Evolutionary conservation across 805 yeast genomes (phyloP).

Genomic region (Candida sakaeoensis): DNA sequence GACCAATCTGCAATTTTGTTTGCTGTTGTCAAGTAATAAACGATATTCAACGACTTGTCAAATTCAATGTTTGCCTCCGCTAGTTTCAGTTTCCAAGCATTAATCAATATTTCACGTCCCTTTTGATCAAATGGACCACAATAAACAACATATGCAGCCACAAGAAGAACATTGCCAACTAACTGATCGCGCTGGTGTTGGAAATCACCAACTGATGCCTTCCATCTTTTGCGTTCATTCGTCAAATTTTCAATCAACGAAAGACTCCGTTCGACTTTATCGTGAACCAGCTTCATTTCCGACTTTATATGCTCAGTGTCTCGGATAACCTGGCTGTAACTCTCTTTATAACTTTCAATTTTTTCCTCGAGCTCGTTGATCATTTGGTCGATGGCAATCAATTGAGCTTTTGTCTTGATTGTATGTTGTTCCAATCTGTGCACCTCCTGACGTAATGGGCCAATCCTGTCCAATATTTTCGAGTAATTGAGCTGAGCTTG

Average conservation of each 20-base stretch:
- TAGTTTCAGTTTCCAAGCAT: slow-evolving; percentile 36
- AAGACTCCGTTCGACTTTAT: slow-evolving; percentile 59
- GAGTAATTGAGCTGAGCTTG: slow-evolving; percentile 83
- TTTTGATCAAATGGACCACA: slow-evolving; percentile 56
- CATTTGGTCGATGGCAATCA: slow-evolving; percentile 78
- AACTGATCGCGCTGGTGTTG: slow-evolving; percentile 41
- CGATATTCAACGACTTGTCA: slow-evolving; percentile 30
- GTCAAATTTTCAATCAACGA: slow-evolving; percentile 60
- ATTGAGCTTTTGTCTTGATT: slow-evolving; percentile 58
- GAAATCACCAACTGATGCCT: slow-evolving; percentile 50
- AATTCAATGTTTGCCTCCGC: slow-evolving; percentile 27
- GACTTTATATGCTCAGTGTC: slow-evolving; percentile 71
- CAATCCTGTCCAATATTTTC: slow-evolving; percentile 61
- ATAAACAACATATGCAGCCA: slow-evolving; percentile 60
- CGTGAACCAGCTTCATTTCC: slow-evolving; percentile 62
- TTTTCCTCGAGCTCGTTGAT: slow-evolving; percentile 66
- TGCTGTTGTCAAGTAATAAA: slow-evolving; percentile 37
- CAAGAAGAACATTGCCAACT: slow-evolving; percentile 63
- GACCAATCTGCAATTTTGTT: slow-evolving; percentile 50
- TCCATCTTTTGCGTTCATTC: slow-evolving; percentile 74
- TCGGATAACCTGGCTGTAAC: slow-evolving; percentile 71
- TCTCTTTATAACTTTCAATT: slow-evolving; percentile 62
- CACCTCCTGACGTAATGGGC: slow-evolving; percentile 72
- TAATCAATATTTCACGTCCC: slow-evolving; percentile 33
- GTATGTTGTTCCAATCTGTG: slow-evolving; percentile 55